These are phyloP conservation scores for Borovskyia barvae DNA, from an alignment of 208 protist species.

Conservation along the genomic window DNA sequence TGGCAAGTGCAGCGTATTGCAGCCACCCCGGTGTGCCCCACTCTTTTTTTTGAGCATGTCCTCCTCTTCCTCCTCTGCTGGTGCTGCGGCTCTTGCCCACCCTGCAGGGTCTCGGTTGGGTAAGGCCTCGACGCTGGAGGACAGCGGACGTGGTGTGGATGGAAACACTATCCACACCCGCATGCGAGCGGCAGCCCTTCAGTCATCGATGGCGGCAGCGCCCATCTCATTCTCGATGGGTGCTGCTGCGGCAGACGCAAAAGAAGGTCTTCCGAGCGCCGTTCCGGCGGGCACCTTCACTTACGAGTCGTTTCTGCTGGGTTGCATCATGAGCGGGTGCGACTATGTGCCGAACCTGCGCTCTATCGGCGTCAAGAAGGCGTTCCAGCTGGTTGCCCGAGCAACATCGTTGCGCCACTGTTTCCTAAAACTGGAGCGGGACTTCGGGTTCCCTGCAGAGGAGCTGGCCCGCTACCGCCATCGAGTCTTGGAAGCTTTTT, in stretches of 20 bases:
- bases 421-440: conserved; percentile 31
- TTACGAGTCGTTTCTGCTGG: conserved; percentile 89
- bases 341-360: conserved; percentile 95
- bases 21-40: conserved; percentile 32
- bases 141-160: not conserved
- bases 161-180: not conserved
- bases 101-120: not conserved
- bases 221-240: too few species aligned
- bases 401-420: conserved; percentile 50
- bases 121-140: not conserved
- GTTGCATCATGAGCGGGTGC: conserved; percentile 97
- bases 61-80: not conserved
- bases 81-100: not conserved
- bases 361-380: conserved; percentile 93
- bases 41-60: conserved; percentile 35
- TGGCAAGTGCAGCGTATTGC: conserved; percentile 50
- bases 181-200: conserved; percentile 7
- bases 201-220: too few species aligned
- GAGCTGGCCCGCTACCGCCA: conserved; percentile 58
- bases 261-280: not conserved
- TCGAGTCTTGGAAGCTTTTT: conserved; percentile 64
- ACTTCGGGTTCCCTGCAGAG: conserved; percentile 62
- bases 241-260: not conserved
- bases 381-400: conserved; percentile 77
- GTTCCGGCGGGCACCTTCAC: conserved; percentile 26